Evolutionary conservation across 805 yeast genomes (phyloP), one percentile per base, ranked within the genome.

Genomic region (Hanseniaspora pseudoguilliermondii): DNA sequence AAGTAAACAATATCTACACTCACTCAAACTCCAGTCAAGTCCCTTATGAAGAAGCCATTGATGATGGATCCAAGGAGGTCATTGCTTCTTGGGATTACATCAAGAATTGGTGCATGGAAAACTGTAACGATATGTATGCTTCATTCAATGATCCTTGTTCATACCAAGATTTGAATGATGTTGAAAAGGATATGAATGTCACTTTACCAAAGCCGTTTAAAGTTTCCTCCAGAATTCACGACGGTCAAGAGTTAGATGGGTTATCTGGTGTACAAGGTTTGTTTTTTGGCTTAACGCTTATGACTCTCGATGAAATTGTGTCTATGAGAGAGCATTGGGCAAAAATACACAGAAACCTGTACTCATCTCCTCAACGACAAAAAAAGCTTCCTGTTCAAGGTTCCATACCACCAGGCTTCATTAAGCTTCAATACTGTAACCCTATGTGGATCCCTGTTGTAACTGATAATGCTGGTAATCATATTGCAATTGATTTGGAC

Each of bases 391-490:
- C 82, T 42, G 67, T 69, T 66, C 83, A 84, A 69, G 75, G 75
- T 57, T 82, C 93, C 0, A 74, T 87, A 16, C 98, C 98, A 9
- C 85, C 85, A 20, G 83, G 82, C 6, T 72, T 82, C 13, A 73
- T 89, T 47, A 85, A 86, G 66, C 76, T 78, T 9, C 80, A 81
- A 7, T 93, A 88, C 69, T 91, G 96, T n/a, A 87, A 87, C 67
- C 81, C 87, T 4, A 80, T 78, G 63, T 91, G 98, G 98, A 81
- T 91, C 58, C 97, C 98, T 3, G 69, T 91, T 53, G 80, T 86
- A 40, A 87, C 91, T 49, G 98, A 91, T 67, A 81, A 79, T 54
- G 83, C 81, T 23, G 98, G 98, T 47, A 91, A 91, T 71, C 90
- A 89, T 68, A 82, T 91, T 60, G 98, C 89, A 53, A 73, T 93